Conservation (phyloP, 2,329 filamentous ascomycete genomes). For the Epichloe hybrida region DNA sequence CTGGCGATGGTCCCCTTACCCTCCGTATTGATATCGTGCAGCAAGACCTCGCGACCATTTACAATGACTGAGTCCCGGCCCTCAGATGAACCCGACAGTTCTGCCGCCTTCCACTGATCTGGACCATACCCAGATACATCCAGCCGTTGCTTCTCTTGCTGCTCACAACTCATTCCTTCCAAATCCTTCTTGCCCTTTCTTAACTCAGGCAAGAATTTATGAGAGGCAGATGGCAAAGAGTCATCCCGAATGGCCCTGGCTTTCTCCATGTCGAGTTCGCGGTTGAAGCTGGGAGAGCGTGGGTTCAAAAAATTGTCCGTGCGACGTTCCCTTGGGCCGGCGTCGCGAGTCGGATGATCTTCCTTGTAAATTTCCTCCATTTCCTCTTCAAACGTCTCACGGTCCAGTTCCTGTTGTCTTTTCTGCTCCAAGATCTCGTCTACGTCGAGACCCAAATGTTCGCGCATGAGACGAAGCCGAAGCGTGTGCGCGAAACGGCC, state of each 20-base stretch:
- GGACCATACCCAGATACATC: constrained; percentile 68
- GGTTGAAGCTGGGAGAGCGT: constrained; percentile 51
- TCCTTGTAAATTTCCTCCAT: constrained; percentile 51
- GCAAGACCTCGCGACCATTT: constrained; percentile 56
- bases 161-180: constrained; percentile 1
- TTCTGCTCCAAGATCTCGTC: constrained; percentile 80
- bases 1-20: constrained; percentile 44
- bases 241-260: constrained; percentile 35
- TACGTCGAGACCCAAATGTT: constrained; percentile 91
- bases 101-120: constrained; percentile 60
- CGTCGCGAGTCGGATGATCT: constrained; percentile 9
- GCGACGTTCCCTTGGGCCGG: constrained; percentile 20
- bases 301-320: constrained; percentile 21
- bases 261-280: constrained; percentile 35
- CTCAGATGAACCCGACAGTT: constrained; percentile 43
- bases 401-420: constrained; percentile 51
- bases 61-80: constrained; percentile 61
- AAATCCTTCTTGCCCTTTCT: constrained; percentile 1
- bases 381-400: constrained; percentile 40
- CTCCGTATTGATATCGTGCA: constrained; percentile 49
- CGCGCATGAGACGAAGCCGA: constrained; percentile 86
- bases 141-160: constrained; percentile 47
- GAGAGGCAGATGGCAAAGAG: constrained; percentile 5
- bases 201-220: background rate
- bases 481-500: constrained; percentile 87